phyloP scores from a whole-genome alignment of 306 rosid species.

The Mimosa bimucronata region DNA sequence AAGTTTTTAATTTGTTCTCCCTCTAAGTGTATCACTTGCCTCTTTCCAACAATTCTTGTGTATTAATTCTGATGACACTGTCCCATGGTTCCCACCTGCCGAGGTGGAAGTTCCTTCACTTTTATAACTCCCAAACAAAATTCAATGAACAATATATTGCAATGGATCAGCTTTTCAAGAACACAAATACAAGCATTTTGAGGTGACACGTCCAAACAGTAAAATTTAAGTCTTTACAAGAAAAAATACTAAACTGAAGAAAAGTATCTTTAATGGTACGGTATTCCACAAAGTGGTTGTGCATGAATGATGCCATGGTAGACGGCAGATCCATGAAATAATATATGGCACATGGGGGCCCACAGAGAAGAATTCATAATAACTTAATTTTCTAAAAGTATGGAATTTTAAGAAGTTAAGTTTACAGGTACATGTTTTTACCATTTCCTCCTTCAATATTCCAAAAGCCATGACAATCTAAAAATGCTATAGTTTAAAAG shows the following conservation, averaged over 20 bases:
- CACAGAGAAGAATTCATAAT: not conserved
- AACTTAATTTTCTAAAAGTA: not conserved
- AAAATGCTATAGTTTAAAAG: not conserved
- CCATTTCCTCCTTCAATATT: not conserved
- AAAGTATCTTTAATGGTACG: not conserved
- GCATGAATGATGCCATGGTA: not conserved
- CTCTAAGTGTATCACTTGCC: not conserved
- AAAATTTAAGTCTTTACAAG: not conserved
- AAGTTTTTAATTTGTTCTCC: not conserved
- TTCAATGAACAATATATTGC: not conserved
- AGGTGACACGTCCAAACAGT: not conserved
- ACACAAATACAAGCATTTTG: not conserved
- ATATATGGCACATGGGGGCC: not conserved
- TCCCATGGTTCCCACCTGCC: not conserved
- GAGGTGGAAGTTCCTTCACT: not conserved
- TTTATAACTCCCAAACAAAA: not conserved
- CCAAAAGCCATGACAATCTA: not conserved
- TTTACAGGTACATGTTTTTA: not conserved
- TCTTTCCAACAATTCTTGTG: not conserved
- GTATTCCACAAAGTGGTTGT: not conserved
- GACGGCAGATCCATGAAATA: not conserved
- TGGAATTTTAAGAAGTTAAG: not conserved
- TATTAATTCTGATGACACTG: not conserved
- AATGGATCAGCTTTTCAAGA: not conserved
- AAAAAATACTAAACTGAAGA: not conserved